These are phyloP conservation scores for Cladosporium austrohemisphaericum DNA, from an alignment of 2,329 filamentous ascomycete species.

Conservation along the genomic window DNA sequence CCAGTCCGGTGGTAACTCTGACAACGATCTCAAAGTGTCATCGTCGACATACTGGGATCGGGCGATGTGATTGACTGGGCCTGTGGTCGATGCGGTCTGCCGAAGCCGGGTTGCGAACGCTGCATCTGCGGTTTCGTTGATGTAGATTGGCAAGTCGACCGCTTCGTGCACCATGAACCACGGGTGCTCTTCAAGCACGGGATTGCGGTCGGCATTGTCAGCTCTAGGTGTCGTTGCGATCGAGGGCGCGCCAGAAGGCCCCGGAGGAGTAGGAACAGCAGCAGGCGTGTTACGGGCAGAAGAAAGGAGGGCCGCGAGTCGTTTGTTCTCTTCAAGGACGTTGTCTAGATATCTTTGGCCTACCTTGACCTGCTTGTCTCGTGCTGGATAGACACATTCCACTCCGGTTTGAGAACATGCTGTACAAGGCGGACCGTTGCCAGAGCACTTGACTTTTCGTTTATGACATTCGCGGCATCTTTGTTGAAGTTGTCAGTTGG, in stretches of 20 bases:
- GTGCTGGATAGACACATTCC: slow-evolving; percentile 29
- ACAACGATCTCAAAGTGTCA: slow-evolving; percentile 33
- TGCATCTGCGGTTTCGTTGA: slow-evolving; percentile 37
- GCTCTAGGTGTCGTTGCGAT: slow-evolving; percentile 20
- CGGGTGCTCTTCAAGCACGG: slow-evolving; percentile 34
- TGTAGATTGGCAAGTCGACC: slow-evolving; percentile 34
- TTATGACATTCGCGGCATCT: slow-evolving; percentile 30
- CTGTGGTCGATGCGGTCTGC: slow-evolving; percentile 29
- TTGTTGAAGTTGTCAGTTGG: not conserved
- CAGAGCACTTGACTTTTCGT: slow-evolving; percentile 36
- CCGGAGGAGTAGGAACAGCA: not conserved
- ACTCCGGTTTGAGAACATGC: slow-evolving; percentile 25
- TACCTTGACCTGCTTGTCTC: slow-evolving; percentile 32
- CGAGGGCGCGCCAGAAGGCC: slow-evolving; percentile 4
- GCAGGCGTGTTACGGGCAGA: slow-evolving; percentile 16
- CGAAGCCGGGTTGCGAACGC: slow-evolving; percentile 38
- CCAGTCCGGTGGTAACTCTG: slow-evolving; percentile 36
- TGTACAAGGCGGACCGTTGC: slow-evolving; percentile 30
- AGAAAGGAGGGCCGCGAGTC: slow-evolving; percentile 20
- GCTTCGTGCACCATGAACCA: slow-evolving; percentile 36
- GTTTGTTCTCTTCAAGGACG: slow-evolving; percentile 31
- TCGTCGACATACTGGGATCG: slow-evolving; percentile 34
- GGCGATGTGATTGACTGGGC: slow-evolving; percentile 31
- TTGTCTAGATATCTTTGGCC: slow-evolving; percentile 31
- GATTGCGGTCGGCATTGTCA: slow-evolving; percentile 32